A percentile compares a stretch with the other conserved stretches of the same genome.
phyloP scores from a whole-genome alignment of 2,329 filamentous ascomycete genomes.

The Exophiala xenobiotica region DNA sequence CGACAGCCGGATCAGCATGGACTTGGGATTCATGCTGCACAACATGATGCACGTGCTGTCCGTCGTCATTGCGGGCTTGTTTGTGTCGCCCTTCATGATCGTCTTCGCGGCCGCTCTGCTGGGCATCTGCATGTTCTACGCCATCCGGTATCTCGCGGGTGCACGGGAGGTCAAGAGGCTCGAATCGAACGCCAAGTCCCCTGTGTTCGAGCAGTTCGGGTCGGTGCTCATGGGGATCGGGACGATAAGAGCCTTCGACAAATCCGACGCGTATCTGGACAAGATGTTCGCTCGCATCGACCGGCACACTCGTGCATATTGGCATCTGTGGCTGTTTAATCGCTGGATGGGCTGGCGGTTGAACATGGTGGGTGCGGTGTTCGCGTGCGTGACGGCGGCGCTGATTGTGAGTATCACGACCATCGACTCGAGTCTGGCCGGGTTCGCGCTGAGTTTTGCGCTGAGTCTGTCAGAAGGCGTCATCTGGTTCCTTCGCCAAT shows the following conservation, averaged over 20 bases:
- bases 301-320: conserved; percentile 63
- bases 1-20: conserved; percentile 65
- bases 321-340: conserved; percentile 70
- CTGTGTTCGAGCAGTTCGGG: conserved; percentile 77
- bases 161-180: conserved; percentile 74
- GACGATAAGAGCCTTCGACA: conserved; percentile 74
- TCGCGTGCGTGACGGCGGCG: conserved; percentile 63
- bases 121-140: conserved; percentile 57
- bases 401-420: conserved; percentile 61
- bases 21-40: conserved; percentile 60
- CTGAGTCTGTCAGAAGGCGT: conserved; percentile 66
- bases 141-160: conserved; percentile 63
- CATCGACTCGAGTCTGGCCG: conserved; percentile 69
- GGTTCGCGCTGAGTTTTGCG: conserved; percentile 73
- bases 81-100: conserved; percentile 68
- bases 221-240: conserved; percentile 69
- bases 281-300: conserved; percentile 71
- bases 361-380: conserved; percentile 66
- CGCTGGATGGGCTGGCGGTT: conserved; percentile 76
- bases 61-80: conserved; percentile 64
- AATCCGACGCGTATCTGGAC: conserved; percentile 63
- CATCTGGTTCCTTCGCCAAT: conserved; percentile 65
- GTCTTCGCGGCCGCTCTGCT: conserved; percentile 61
- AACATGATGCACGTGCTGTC: conserved; percentile 63
- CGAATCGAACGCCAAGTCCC: conserved; percentile 73